Conservation (phyloP, 805 yeast genomes). For the Candida jianshihensis region DNA sequence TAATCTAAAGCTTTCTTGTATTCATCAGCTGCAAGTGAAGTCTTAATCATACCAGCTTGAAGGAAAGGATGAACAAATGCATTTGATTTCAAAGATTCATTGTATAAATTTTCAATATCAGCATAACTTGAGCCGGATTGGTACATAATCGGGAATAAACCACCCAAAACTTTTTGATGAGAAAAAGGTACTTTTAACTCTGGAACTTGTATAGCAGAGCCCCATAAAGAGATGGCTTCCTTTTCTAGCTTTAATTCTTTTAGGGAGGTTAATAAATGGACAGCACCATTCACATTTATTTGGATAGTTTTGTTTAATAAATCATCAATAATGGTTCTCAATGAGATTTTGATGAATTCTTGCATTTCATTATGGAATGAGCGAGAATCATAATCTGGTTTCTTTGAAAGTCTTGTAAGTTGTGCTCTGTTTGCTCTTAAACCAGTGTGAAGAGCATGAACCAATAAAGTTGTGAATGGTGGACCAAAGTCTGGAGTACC, state of each 20-base stretch:
- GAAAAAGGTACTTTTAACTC: conserved; percentile 40
- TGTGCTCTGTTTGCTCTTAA: conserved; percentile 49
- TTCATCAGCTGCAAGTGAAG: conserved; percentile 59
- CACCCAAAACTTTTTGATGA: conserved; percentile 60
- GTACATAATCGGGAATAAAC: conserved; percentile 59
- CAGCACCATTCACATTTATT: conserved; percentile 47
- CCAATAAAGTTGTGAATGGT: conserved; percentile 40
- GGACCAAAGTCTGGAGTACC: conserved; percentile 41
- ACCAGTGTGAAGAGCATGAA: conserved; percentile 48
- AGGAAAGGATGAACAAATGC: conserved; percentile 34
- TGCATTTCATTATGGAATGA: conserved; percentile 50
- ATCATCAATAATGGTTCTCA: conserved; percentile 46
- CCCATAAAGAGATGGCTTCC: conserved; percentile 70
- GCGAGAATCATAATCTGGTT: conserved; percentile 53
- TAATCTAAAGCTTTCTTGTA: conserved; percentile 57
- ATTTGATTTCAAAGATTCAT: conserved; percentile 31
- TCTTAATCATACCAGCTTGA: conserved; percentile 66
- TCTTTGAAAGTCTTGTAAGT: conserved; percentile 46
- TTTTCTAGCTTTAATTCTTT: conserved; percentile 53
- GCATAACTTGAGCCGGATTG: conserved; percentile 55
- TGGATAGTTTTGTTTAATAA: conserved; percentile 36
- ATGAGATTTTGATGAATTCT: conserved; percentile 39
- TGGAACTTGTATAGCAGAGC: conserved; percentile 44
- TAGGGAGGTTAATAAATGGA: conserved; percentile 50
- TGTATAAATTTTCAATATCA: conserved; percentile 52